These are phyloP conservation scores for Cyberlindnera euphorbiae DNA, from an alignment of 805 yeast species.

Conservation along the genomic window DNA sequence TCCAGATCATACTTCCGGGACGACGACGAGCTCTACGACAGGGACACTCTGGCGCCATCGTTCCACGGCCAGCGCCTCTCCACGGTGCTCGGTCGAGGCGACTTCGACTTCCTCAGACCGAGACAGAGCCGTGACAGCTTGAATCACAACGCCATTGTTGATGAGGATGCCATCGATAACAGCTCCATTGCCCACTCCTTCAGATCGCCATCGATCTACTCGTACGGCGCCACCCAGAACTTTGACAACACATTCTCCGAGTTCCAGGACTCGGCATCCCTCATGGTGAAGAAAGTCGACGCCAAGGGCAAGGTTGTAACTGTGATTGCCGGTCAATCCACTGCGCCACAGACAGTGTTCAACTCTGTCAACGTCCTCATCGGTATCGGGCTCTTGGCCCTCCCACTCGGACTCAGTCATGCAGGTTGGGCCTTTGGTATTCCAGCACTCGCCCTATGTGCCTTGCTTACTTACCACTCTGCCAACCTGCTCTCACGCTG, in stretches of 20 bases:
- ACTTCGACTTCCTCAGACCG: slow-evolving; percentile 26
- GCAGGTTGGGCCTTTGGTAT: slow-evolving; percentile 75
- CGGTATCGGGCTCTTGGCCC: slow-evolving; percentile 71
- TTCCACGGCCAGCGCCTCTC: slow-evolving; percentile 60
- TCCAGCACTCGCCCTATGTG: slow-evolving; percentile 53
- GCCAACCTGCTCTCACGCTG: slow-evolving; percentile 71
- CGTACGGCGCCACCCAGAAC: slow-evolving; percentile 29
- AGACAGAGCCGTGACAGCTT: slow-evolving; percentile 18
- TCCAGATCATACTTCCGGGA: slow-evolving; percentile 60
- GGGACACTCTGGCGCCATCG: slow-evolving; percentile 62
- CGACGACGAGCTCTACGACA: slow-evolving; percentile 65
- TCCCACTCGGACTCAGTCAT: slow-evolving; percentile 63
- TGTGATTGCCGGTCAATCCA: slow-evolving; percentile 76
- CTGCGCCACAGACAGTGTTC: slow-evolving; percentile 72
- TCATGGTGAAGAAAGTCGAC: slow-evolving; percentile 59
- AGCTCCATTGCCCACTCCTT: slow-evolving; percentile 31
- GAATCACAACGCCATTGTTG: slow-evolving; percentile 15
- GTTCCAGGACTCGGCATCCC: slow-evolving; percentile 43
- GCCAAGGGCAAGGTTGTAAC: slow-evolving; percentile 70
- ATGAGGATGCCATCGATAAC: slow-evolving; percentile 31
- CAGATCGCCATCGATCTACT: slow-evolving; percentile 27
- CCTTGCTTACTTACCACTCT: slow-evolving; percentile 66
- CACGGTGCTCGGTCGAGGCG: slow-evolving; percentile 39
- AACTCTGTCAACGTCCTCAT: slow-evolving; percentile 72
- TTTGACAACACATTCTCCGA: slow-evolving; percentile 40